Conservation (phyloP, 805 yeast species). For the Zygosaccharomyces bisporus region DNA sequence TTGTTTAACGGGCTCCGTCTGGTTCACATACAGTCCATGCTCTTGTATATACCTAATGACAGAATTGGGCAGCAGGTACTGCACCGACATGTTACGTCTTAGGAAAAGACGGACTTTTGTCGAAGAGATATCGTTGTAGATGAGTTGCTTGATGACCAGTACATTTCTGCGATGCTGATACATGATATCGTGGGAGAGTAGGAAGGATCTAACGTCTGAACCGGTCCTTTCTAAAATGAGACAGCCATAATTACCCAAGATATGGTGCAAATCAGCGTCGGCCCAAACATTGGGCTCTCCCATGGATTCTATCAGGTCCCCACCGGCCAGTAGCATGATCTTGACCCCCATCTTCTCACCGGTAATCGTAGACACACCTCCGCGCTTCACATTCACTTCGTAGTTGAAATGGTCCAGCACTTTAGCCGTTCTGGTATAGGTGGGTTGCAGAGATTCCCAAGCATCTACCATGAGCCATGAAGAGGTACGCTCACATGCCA, state of each 20-base stretch:
- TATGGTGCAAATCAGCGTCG: constrained; percentile 90
- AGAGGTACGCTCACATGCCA: constrained; percentile 94
- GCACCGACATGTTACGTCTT: constrained; percentile 95
- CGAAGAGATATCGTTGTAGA: constrained; percentile 92
- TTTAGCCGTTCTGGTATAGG: constrained; percentile 89
- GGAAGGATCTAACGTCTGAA: constrained; percentile 86
- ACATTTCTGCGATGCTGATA: constrained; percentile 93
- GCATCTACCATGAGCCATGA: constrained; percentile 99
- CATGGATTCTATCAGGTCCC: constrained; percentile 96
- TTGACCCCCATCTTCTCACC: constrained; percentile 78
- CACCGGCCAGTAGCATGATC: constrained; percentile 95
- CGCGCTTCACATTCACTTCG: constrained; percentile 85
- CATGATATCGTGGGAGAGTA: constrained; percentile 93
- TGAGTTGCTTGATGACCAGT: constrained; percentile 89
- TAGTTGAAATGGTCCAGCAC: constrained; percentile 96
- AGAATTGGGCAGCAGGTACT: constrained; percentile 86
- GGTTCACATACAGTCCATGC: constrained; percentile 77
- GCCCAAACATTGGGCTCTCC: constrained; percentile 99
- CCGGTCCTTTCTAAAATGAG: constrained; percentile 96
- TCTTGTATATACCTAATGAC: constrained; percentile 95
- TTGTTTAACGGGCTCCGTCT: constrained; percentile 91
- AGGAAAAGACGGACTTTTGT: constrained; percentile 91
- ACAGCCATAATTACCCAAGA: constrained; percentile 93
- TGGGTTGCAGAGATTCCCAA: constrained; percentile 92
- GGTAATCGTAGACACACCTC: constrained; percentile 65